phyloP scores from a whole-genome alignment of 1,284 basidiomycete species.

The Microbotryum silenes-acaulis region DNA sequence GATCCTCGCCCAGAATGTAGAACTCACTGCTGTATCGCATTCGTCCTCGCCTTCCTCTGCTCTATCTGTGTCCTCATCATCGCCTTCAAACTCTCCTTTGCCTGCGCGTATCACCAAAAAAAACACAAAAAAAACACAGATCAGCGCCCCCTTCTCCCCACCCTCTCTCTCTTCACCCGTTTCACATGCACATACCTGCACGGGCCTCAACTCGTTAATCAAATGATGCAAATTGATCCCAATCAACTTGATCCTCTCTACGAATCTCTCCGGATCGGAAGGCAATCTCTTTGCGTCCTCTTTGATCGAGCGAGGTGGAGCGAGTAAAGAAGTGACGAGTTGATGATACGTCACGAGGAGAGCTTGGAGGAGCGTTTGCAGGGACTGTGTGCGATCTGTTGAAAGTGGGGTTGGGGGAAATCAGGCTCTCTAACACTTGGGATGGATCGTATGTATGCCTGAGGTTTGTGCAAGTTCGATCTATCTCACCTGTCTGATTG shows the following conservation, averaged over 20 bases:
- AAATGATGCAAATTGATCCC: constrained; percentile 39
- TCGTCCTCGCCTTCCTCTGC: constrained; percentile 29
- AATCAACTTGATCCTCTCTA: constrained; percentile 35
- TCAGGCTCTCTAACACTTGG: too few relatives aligned
- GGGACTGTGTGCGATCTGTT: constrained; percentile 22
- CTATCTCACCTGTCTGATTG: too few relatives aligned
- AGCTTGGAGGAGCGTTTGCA: constrained; percentile 36
- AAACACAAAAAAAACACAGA: not conserved
- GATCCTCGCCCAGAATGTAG: too few relatives aligned
- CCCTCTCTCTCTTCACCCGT: too few relatives aligned
- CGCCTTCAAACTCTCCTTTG: constrained; percentile 36
- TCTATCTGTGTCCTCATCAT: constrained; percentile 37
- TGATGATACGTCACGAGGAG: constrained; percentile 34
- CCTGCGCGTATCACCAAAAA: constrained; percentile 23
- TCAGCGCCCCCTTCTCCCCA: not conserved
- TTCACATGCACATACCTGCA: constrained; percentile 25
- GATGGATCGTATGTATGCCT: too few relatives aligned
- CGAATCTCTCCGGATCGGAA: constrained; percentile 26
- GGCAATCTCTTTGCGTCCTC: constrained; percentile 17
- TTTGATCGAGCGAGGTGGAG: constrained; percentile 33
- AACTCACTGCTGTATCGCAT: constrained; percentile 26
- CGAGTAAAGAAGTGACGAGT: constrained; percentile 35
- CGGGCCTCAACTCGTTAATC: constrained; percentile 39
- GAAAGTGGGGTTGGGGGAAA: too few relatives aligned
- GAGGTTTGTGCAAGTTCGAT: too few relatives aligned